A percentile compares a stretch with the other conserved stretches of the same genome.
These are phyloP conservation scores for Waltiozyma solani DNA, from an alignment of 1,139 yeast genomes.

Conservation along the genomic window DNA sequence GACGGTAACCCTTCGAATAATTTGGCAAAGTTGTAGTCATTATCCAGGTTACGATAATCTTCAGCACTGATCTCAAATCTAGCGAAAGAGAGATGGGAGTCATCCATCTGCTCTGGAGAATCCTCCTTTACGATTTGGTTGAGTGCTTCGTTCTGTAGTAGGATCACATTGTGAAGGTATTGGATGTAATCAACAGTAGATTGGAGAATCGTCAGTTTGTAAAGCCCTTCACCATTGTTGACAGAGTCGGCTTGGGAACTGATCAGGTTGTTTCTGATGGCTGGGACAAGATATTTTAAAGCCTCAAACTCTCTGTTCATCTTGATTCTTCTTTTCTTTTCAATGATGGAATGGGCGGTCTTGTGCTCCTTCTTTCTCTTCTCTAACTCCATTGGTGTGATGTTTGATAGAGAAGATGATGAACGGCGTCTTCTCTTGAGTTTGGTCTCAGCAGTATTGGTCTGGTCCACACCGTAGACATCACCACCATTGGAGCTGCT, in stretches of 20 bases:
- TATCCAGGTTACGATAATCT: slow-evolving; percentile 46
- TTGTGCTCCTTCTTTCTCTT: slow-evolving; percentile 46
- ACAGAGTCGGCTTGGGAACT: slow-evolving; percentile 15
- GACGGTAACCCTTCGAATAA: slow-evolving; percentile 17
- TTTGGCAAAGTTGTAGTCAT: slow-evolving; percentile 41
- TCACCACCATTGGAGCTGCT: slow-evolving; percentile 14
- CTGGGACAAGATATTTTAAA: slow-evolving; percentile 66
- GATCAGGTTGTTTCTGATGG: slow-evolving; percentile 40
- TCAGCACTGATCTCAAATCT: slow-evolving; percentile 46
- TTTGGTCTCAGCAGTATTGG: too few relatives aligned
- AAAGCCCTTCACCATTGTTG: slow-evolving; percentile 46
- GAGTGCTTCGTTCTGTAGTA: slow-evolving; percentile 33
- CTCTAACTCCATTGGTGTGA: slow-evolving; percentile 44
- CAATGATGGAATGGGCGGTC: slow-evolving; percentile 68
- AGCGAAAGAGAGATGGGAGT: slow-evolving; percentile 36
- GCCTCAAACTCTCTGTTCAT: slow-evolving; percentile 82
- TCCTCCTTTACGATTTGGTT: slow-evolving; percentile 13
- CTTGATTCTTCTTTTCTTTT: slow-evolving; percentile 66
- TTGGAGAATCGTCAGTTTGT: slow-evolving; percentile 69
- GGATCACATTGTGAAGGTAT: slow-evolving; percentile 52
- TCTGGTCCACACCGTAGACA: slow-evolving; percentile 5
- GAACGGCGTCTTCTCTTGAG: slow-evolving; percentile 38
- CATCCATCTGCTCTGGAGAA: slow-evolving; percentile 15
- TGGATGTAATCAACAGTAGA: slow-evolving; percentile 74
- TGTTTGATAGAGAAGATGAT: slow-evolving; percentile 21